Evolutionary conservation across 1,139 yeast species (phyloP), one percentile per base, ranked within the genome.

Genomic region (Cylindricascospora bacillispora): DNA sequence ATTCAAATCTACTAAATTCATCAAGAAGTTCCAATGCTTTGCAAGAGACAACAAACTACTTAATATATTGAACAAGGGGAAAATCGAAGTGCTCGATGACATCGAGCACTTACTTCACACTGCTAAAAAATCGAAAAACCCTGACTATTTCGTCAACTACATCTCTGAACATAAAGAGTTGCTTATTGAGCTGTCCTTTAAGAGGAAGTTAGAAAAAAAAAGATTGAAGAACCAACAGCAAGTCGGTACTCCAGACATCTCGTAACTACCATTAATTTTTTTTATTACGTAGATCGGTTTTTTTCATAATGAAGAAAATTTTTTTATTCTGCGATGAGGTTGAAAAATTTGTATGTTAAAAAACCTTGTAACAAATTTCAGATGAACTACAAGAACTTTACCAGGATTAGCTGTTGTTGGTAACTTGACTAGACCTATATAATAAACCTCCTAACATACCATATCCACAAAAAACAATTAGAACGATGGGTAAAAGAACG

Each of bases 21-120:
- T 78, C 19, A 70, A 62, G 39, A 63, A 73, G 37, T 53, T 73
- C 16, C 66, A 63, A 40, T 65, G 82, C 20, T 66, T 64, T 32
- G 67, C 66, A 27, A 65, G 76, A 36, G 75, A 76, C 27, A 79
- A 76, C 44, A 57, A 68, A n/a, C 59, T 77, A 2, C 50, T 81
- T 29, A 81, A 79, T 45, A 63, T 73, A 39, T 56, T 81, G 36
- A 72, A 68, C 47, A 80, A 77, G 54, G 76, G 92, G 6, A 69
- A 73, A 38, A 59, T 68, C 2, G 82, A 78, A 28, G 55, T 60
- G 28, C 64, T 63, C 37, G 71, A 77, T 1, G 59, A 65, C 24
- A 39, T 47, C 0, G 57, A 52, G 22, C 28, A 29, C 5, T 33
- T 45, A 4, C 30, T 52, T 11, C 50, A 48, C 25, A 39, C 34